phyloP scores from a whole-genome alignment of 2,329 filamentous ascomycete genomes.

The Apiospora hydei region DNA sequence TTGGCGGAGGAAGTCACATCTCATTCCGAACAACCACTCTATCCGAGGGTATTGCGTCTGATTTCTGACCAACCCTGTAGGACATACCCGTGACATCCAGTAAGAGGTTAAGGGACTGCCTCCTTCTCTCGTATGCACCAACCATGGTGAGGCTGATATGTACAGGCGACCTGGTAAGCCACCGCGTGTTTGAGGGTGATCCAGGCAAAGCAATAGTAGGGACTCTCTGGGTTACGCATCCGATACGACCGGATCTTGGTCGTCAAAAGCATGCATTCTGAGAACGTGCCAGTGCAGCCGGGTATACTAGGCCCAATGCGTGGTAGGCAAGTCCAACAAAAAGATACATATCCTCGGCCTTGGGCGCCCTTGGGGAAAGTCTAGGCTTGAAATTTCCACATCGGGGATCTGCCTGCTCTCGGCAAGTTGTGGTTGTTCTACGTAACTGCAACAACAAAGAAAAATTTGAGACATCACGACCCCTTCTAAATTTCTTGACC shows the following conservation, averaged over 20 bases:
- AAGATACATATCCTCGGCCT: neutral
- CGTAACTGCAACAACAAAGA: neutral
- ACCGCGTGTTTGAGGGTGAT: constrained; percentile 8
- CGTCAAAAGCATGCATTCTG: neutral
- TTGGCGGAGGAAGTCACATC: neutral
- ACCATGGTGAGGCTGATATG: neutral
- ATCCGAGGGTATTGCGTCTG: neutral
- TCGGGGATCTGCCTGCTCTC: neutral
- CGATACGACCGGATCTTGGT: neutral
- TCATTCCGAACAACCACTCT: neutral
- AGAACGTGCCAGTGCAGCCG: neutral
- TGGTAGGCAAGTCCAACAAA: neutral
- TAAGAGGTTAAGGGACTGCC: no score
- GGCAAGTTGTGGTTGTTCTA: constrained; percentile 13
- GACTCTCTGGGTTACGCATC: neutral
- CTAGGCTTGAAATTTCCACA: neutral
- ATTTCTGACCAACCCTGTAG: neutral
- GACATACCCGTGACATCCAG: neutral
- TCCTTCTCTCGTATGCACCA: neutral
- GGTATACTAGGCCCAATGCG: neutral
- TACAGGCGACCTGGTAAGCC: neutral
- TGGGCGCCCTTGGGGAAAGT: neutral
- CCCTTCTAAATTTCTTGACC: neutral
- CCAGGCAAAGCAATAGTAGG: neutral
- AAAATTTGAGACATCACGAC: constrained; percentile 8